Conservation (phyloP, 805 yeast species). For the Hanseniaspora jakobsenii region DNA sequence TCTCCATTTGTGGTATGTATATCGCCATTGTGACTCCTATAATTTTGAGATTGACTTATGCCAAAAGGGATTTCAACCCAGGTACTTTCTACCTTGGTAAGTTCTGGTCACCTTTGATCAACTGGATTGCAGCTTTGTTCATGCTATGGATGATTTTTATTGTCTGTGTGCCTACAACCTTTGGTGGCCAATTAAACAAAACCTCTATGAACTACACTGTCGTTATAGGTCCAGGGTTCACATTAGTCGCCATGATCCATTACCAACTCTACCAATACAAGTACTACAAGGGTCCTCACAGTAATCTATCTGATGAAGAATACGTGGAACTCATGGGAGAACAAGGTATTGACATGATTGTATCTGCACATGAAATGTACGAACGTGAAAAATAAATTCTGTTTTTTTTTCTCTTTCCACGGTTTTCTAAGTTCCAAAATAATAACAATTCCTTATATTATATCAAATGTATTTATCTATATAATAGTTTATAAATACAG, state of each 20-base stretch:
- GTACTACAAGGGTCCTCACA: slow-evolving; percentile 45
- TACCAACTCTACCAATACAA: slow-evolving; percentile 42
- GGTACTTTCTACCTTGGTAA: slow-evolving; percentile 55
- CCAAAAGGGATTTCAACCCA: slow-evolving; percentile 40
- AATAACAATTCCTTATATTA: no score
- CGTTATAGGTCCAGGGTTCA: slow-evolving; percentile 50
- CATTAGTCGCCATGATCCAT: slow-evolving; percentile 43
- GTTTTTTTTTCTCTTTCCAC: no score
- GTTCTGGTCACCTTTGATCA: slow-evolving; percentile 34
- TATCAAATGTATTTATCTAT: no score
- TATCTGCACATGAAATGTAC: slow-evolving; percentile 10
- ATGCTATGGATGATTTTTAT: slow-evolving; percentile 40
- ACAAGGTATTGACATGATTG: slow-evolving; percentile 15
- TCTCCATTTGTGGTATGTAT: slow-evolving; percentile 32
- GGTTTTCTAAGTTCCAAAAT: no score
- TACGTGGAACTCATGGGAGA: slow-evolving; percentile 23
- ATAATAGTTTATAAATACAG: no score
- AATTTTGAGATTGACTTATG: slow-evolving; percentile 31
- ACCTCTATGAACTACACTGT: slow-evolving; percentile 57
- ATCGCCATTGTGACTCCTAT: slow-evolving; percentile 32
- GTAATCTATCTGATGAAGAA: slow-evolving; percentile 21
- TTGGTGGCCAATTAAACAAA: slow-evolving; percentile 21
- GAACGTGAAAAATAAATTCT: neutral
- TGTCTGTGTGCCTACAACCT: slow-evolving; percentile 46
- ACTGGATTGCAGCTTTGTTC: slow-evolving; percentile 39